Evolutionary conservation across 1,284 basidiomycete genomes (phyloP), one percentile per base, ranked within the genome.

Genomic region (Ganoderma leucocontextum): DNA sequence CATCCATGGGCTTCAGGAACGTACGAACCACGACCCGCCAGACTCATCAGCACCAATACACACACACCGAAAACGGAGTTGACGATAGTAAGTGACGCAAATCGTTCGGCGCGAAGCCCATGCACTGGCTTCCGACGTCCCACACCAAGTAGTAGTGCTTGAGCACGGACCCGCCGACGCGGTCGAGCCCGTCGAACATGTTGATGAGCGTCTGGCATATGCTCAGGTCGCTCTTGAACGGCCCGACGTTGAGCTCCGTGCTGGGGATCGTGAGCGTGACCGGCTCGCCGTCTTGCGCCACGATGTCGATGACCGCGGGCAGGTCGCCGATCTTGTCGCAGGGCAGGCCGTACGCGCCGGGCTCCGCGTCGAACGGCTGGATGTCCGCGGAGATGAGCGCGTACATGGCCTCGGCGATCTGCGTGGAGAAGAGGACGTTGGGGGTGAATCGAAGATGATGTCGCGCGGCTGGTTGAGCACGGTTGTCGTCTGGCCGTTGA

Each of bases 91-190:
- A 6, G 12, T 1, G 12, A 17, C 15, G 7, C 39, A 60, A 52
- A 78, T 78, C 77, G 61, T 76, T 78, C 9, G 82, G 78, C 44
- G 86, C 86, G 69, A 89, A 88, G 4, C 86, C 86, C 75, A 88
- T 77, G 33, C 84, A 78, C 70, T 82, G 80, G 15, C 76, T 76
- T 60, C 81, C 83, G 41, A 88, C 78, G 75, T 88, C 86, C 85
- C 84, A 87, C 19, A 86, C 83, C 70, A 83, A 87, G 73, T 87
- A 88, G 70, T 86, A 88, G 73, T 88, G 87, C 77, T 88, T 87
- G 69, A 88, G 77, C 62, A 87, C 69, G 70, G 84, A 85, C 33
- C 83, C 86, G 15, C 86, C 86, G 42, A 88, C 82, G 57, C 87
- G 79, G 61, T 82, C 80, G 63, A 85, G 78, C 4, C 82, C 83